These are phyloP conservation scores for Eragrostis curvula DNA, from an alignment of 176 grass and related monocot genomes.

Conservation along the genomic window DNA sequence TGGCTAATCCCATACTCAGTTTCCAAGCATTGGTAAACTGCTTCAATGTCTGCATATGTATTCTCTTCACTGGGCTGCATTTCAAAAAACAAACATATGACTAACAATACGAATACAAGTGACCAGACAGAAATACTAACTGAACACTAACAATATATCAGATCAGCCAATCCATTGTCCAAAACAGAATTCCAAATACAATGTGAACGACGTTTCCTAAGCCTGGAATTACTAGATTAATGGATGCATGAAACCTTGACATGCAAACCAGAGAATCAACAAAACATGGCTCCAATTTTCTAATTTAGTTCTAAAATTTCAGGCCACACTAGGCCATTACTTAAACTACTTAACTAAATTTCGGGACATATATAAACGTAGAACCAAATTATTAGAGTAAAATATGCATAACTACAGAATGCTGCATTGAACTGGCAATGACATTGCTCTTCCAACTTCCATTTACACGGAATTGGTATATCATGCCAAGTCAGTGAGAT, in stretches of 20 bases:
- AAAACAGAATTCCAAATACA: slow-evolving; percentile 21
- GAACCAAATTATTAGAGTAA: background rate
- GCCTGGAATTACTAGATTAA: slow-evolving; percentile 16
- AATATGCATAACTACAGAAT: background rate
- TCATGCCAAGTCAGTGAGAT: background rate
- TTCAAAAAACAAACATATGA: slow-evolving; percentile 51
- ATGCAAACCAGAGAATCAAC: slow-evolving; percentile 13
- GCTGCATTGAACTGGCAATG: background rate
- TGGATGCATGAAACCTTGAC: background rate
- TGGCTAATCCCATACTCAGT: slow-evolving; percentile 95
- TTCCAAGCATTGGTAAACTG: slow-evolving; percentile 94
- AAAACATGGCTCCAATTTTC: background rate
- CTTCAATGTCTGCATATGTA: slow-evolving; percentile 98
- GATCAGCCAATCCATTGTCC: slow-evolving; percentile 1
- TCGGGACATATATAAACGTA: background rate
- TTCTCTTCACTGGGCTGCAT: slow-evolving; percentile 84
- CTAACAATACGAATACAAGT: background rate
- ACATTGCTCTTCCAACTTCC: background rate
- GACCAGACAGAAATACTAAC: slow-evolving; percentile 24
- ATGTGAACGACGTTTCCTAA: background rate
- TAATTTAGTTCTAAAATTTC: background rate
- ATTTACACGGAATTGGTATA: background rate
- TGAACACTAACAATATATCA: background rate
- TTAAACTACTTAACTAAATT: slow-evolving; percentile 3
- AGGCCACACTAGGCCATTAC: slow-evolving; percentile 7